Evolutionary conservation across 768 basidiomycete species (phyloP), one percentile per base, ranked within the genome.

Genomic region (Termitomyces sp.): DNA sequence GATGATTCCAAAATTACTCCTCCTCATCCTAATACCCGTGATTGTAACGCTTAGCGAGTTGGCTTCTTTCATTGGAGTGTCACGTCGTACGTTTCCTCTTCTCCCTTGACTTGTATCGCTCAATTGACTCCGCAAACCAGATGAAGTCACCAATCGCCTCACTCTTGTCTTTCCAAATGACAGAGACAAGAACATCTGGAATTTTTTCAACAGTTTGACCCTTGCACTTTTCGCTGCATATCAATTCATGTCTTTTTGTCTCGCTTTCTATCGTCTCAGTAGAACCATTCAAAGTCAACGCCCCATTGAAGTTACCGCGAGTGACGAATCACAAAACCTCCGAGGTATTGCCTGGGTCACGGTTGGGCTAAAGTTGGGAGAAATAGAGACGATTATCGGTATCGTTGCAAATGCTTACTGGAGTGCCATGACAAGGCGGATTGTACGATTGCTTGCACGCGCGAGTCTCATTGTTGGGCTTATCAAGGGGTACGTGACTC

Each of bases 271-370:
- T 63, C 84, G 86, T 24, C 73, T 91, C 28, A 65, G 76, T 33
- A 76, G 68, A 28, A 81, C 78, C 26, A 64, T 85, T 49, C 38
- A 82, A 10, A 73, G 80, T 53, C 80, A 83, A 65, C 80, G 80
- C 18, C 71, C 71, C 7, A 80, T 86, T 52, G 83, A 87, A 58
- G 68, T 69, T 1, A 65, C 74, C 7, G 70, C 70, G 12, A 72
- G 72, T 46, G 77, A 81, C 57, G 73, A 77, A 54, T 68, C 72
- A 0, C 80, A 84, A 66, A 68, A 81, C 20, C 73, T 85, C 62
- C 79, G 76, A 57, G 90, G 90, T 10, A 78, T 82, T 10, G 81
- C 75, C 18, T 92, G 88, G 88, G 75, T 90, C 46, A 72, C 78
- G n/a, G 72, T 65, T 0, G 87, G 82, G 3, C 66, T 87, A 56